Conservation (phyloP, 306 rosid species). For the Sophora flavescens region DNA sequence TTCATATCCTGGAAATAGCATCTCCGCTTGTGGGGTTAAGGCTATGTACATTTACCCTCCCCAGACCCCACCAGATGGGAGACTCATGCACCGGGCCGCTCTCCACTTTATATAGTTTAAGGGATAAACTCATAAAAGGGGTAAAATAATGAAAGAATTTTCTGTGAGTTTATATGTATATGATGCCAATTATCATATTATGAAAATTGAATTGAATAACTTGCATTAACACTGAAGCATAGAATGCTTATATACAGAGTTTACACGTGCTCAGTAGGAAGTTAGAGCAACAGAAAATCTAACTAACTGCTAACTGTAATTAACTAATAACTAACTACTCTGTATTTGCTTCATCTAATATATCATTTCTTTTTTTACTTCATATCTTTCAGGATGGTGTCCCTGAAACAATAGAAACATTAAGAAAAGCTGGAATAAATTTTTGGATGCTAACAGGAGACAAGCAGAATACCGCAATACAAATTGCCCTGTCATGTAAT, state of each 20-base stretch:
- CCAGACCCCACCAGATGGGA: too few relatives aligned
- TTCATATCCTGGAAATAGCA: too few relatives aligned
- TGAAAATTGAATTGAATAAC: too few relatives aligned
- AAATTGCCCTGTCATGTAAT: constrained; percentile 97
- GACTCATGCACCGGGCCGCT: neutral
- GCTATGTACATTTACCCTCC: too few relatives aligned
- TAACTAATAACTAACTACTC: too few relatives aligned
- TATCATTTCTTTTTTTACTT: constrained; percentile 30
- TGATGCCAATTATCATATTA: neutral
- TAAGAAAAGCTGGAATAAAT: constrained; percentile 98
- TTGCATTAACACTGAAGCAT: too few relatives aligned
- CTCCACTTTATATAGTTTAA: constrained; percentile 32
- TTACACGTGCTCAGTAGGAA: too few relatives aligned
- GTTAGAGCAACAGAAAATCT: too few relatives aligned
- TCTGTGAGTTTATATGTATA: constrained; percentile 5
- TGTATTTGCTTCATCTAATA: too few relatives aligned
- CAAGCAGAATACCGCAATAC: constrained; percentile 96
- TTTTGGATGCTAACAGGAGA: constrained; percentile 99
- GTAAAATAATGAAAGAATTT: neutral
- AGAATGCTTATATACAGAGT: too few relatives aligned
- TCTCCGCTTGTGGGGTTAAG: too few relatives aligned
- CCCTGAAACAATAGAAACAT: constrained; percentile 91
- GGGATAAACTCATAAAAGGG: constrained; percentile 3
- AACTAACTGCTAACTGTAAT: too few relatives aligned
- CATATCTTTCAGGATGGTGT: constrained; percentile 85